A percentile compares a stretch with the other conserved stretches of the same genome.
Conservation (phyloP, 2,329 filamentous ascomycete species). For the Talaromyces marneffei region DNA sequence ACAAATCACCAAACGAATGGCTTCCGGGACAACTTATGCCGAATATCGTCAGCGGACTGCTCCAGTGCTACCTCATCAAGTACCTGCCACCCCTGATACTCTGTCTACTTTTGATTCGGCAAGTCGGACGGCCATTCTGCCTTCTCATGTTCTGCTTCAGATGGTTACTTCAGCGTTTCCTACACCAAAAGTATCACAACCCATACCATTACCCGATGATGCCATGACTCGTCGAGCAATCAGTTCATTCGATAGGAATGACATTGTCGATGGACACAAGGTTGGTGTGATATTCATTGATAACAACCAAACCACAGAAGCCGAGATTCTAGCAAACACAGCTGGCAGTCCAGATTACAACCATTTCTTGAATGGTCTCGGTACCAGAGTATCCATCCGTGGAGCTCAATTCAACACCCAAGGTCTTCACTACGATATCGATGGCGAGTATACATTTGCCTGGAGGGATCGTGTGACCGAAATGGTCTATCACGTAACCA, state of each 20-base stretch:
- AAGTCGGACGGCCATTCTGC: slow-evolving; percentile 39
- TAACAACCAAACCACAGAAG: slow-evolving; percentile 74
- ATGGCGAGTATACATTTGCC: slow-evolving; percentile 83
- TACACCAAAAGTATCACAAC: slow-evolving; percentile 52
- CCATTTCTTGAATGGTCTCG: slow-evolving; percentile 74
- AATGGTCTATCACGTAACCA: slow-evolving; percentile 91
- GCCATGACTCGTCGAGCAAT: slow-evolving; percentile 69
- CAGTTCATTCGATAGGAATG: slow-evolving; percentile 73
- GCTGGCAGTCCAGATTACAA: slow-evolving; percentile 83
- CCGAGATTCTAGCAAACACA: slow-evolving; percentile 79
- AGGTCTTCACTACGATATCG: slow-evolving; percentile 74
- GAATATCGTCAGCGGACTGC: slow-evolving; percentile 45
- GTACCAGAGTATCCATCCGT: slow-evolving; percentile 72
- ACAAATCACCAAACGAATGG: slow-evolving; percentile 48
- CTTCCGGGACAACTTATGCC: slow-evolving; percentile 46
- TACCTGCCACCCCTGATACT: slow-evolving; percentile 35
- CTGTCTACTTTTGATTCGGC: slow-evolving; percentile 33
- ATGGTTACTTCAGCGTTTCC: slow-evolving; percentile 40
- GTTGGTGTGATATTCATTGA: slow-evolving; percentile 91
- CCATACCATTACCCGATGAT: slow-evolving; percentile 69
- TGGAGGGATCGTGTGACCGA: slow-evolving; percentile 95
- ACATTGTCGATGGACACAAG: slow-evolving; percentile 91
- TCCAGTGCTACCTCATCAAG: slow-evolving; percentile 41
- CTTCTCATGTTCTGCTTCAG: slow-evolving; percentile 43
- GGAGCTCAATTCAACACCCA: slow-evolving; percentile 88